Percentiles rank a stretch among this genome's conserved stretches.
Evolutionary conservation across 1,284 basidiomycete species (phyloP).

Genomic region (Malassezia equina): DNA sequence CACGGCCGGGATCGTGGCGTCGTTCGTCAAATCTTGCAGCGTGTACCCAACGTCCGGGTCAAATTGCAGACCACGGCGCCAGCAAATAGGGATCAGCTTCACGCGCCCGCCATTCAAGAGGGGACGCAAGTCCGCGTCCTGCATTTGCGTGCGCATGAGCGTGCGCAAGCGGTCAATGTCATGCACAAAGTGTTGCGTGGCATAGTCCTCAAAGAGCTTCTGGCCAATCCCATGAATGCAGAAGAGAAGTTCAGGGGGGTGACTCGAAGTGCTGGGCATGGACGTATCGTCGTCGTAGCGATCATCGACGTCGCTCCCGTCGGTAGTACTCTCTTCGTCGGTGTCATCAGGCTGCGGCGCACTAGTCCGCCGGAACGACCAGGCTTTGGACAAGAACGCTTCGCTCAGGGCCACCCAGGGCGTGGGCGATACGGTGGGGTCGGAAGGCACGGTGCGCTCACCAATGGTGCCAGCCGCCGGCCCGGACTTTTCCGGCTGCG

Average conservation of each 20-base stretch:
- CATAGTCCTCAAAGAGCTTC: slow-evolving; percentile 27
- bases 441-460: not conserved
- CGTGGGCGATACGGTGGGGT: slow-evolving; percentile 1
- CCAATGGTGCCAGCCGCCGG: slow-evolving; percentile 3
- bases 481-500: not conserved
- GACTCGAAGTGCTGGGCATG: slow-evolving; percentile 5
- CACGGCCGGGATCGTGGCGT: slow-evolving; percentile 30
- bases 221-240: slow-evolving; percentile 42
- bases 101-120: slow-evolving; percentile 47
- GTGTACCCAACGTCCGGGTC: slow-evolving; percentile 50
- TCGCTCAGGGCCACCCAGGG: slow-evolving; percentile 13
- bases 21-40: slow-evolving; percentile 44
- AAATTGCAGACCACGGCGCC: slow-evolving; percentile 52
- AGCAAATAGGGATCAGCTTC: slow-evolving; percentile 55
- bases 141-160: slow-evolving; percentile 27
- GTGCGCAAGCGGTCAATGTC: slow-evolving; percentile 31
- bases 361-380: not conserved
- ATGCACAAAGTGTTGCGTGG: slow-evolving; percentile 37
- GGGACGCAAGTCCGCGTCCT: slow-evolving; percentile 20
- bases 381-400: slow-evolving; percentile 10
- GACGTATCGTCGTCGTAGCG: slow-evolving; percentile 1
- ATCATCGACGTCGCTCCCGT: not conserved
- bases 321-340: not conserved
- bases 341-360: not conserved
- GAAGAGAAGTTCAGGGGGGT: slow-evolving; percentile 17